Base-by-base conservation (phyloP, 1,284 basidiomycete species). In the Peniophora sp. region DNA sequence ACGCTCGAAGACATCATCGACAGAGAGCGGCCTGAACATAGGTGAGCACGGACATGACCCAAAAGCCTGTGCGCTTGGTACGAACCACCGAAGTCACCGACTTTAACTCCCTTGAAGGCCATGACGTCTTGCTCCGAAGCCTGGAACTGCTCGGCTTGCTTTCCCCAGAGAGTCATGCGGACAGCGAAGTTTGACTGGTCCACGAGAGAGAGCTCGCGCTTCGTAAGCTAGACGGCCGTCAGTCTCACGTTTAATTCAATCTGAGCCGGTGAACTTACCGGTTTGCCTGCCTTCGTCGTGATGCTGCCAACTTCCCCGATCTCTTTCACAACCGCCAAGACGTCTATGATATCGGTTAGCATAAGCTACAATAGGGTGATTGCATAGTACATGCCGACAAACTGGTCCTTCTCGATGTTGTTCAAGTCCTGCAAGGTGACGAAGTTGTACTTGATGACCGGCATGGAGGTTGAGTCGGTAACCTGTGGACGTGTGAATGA, bases 41-140 rank as follows among this genome's bases (percentile, higher is more conserved):
- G 12, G 9, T 24, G 11, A 2, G 24, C n/a, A 46, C 50, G 22
- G 41, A 48, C 3, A 35, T 34, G 45, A 20, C n/a, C 18, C 15
- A 42, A 15, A 39, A 24, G 14, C 34, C 42, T 32, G 12, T 5
- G 12, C 6, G 12, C 35, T 27, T 36, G 47, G 45, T 34, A 55
- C 68, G 54, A 62, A 77, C 95, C 96, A 60, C 89, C 89, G 65
- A 92, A 99, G 60, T 98, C 96, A 39, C 92, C 85, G 39, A 99
- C 92, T 68, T 89, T 95, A 60, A 93, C 92, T 20, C 92, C 90
- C 71, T 97, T 97, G 78, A 97, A 93, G 2, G 95, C 96, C 54
- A 94, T 77, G 18, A 97, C 82, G 10, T 90, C 81, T 50, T 79
- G 74, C 39, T 81, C 75, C 3, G 71, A 66, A 14, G 68, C 66